Percentiles rank a stretch among this genome's conserved stretches.
Conservation (phyloP, 495 filamentous ascomycete genomes). For the Trichocladium antarcticum region DNA sequence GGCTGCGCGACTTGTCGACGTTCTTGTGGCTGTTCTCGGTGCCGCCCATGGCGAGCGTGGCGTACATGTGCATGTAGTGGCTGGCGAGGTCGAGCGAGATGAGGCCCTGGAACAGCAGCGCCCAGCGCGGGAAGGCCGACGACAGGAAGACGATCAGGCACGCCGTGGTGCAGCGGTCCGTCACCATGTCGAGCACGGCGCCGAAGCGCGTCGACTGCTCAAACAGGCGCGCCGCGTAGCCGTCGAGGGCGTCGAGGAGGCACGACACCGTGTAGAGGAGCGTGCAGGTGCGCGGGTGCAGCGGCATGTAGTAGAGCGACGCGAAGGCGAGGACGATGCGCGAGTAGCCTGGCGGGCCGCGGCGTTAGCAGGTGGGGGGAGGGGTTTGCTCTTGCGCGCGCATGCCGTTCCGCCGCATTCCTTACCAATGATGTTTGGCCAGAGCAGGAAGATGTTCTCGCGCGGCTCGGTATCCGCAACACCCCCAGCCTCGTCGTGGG, state of each 20-base stretch:
- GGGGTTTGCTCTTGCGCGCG: no score
- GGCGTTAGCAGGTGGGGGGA: no score
- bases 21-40: slow-evolving; percentile 81
- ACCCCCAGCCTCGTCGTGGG: slow-evolving; percentile 9
- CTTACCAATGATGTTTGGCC: slow-evolving; percentile 86
- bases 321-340: slow-evolving; percentile 82
- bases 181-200: slow-evolving; percentile 95
- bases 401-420: no score
- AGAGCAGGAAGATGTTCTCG: slow-evolving; percentile 94
- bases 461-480: slow-evolving; percentile 23
- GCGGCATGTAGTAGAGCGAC: slow-evolving; percentile 96
- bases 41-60: slow-evolving; percentile 73
- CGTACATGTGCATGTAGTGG: slow-evolving; percentile 99
- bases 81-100: slow-evolving; percentile 87
- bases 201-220: slow-evolving; percentile 89
- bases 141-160: slow-evolving; percentile 89
- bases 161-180: slow-evolving; percentile 77
- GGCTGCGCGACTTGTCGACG: slow-evolving; percentile 64
- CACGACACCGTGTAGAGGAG: slow-evolving; percentile 86
- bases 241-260: slow-evolving; percentile 87
- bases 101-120: slow-evolving; percentile 82
- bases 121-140: slow-evolving; percentile 84
- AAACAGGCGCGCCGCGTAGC: slow-evolving; percentile 76
- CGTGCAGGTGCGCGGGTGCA: slow-evolving; percentile 89
- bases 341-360: slow-evolving; percentile 82